These are phyloP conservation scores for Colletotrichum somersetense DNA, from an alignment of 2,329 filamentous ascomycete genomes.

Conservation along the genomic window DNA sequence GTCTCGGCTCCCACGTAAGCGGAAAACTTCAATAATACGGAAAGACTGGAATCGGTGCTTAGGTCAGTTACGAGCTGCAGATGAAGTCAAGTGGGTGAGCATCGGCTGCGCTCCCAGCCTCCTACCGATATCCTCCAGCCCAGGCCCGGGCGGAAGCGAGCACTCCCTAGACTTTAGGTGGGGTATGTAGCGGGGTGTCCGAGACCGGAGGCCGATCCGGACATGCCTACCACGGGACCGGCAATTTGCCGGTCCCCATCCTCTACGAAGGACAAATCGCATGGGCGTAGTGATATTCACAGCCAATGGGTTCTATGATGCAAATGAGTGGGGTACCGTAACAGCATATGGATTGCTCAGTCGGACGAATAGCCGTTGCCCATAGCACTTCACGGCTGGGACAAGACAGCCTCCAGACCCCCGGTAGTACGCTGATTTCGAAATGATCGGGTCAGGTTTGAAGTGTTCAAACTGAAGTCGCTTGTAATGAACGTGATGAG, in stretches of 20 bases:
- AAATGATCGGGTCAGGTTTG: too few species aligned
- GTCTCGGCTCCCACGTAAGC: constrained; percentile 45
- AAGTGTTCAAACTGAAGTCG: too few species aligned
- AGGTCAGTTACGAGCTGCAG: background rate
- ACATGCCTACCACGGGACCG: constrained; percentile 20
- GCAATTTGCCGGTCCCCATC: constrained; percentile 28
- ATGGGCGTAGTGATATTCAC: background rate
- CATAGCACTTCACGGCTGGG: too few species aligned
- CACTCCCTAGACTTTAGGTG: background rate
- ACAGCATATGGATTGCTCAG: too few species aligned
- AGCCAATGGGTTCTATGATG: background rate
- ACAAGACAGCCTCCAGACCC: too few species aligned
- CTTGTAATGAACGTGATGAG: too few species aligned
- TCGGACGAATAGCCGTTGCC: background rate
- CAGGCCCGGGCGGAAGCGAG: background rate
- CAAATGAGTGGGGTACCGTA: background rate
- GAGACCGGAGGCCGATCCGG: constrained; percentile 35
- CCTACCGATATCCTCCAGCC: constrained; percentile 1
- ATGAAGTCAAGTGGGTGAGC: background rate
- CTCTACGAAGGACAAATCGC: constrained; percentile 9
- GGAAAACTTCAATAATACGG: background rate
- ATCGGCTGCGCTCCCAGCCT: background rate
- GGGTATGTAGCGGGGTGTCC: constrained; percentile 12
- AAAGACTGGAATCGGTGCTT: background rate
- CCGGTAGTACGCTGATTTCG: too few species aligned